Conservation (phyloP, 805 yeast genomes). For the Starmerella vitae region DNA sequence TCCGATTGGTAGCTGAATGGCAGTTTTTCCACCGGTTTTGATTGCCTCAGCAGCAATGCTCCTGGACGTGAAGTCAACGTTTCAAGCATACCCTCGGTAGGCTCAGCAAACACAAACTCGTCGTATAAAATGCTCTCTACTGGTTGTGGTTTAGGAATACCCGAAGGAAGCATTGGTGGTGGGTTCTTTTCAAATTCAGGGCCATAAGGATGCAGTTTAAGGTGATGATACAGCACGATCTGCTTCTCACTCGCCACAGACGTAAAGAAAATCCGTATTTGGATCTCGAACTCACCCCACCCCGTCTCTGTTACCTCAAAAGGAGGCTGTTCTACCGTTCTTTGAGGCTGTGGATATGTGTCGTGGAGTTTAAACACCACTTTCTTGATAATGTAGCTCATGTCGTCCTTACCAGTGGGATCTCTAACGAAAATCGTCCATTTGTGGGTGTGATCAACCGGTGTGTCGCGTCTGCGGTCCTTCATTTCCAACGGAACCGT, state of each 20-base stretch:
- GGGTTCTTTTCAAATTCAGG: conserved; percentile 21
- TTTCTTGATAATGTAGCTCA: conserved; percentile 68
- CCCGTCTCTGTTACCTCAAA: conserved; percentile 94
- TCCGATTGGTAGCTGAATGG: conserved; percentile 41
- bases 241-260: conserved; percentile 83
- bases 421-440: conserved; percentile 90
- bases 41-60: conserved; percentile 28
- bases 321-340: conserved; percentile 81
- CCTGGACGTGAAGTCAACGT: conserved; percentile 42
- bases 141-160: conserved; percentile 26
- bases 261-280: conserved; percentile 72
- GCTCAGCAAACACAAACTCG: conserved; percentile 89
- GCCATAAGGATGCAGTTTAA: conserved; percentile 80
- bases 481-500: conserved; percentile 51
- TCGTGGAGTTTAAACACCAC: conserved; percentile 93
- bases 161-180: conserved; percentile 16
- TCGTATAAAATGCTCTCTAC: conserved; percentile 62
- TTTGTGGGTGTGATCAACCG: conserved; percentile 81
- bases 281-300: conserved; percentile 97
- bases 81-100: conserved; percentile 79
- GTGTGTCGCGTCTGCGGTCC: conserved; percentile 47
- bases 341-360: conserved; percentile 74
- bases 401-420: conserved; percentile 59
- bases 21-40: conserved; percentile 21
- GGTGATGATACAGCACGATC: conserved; percentile 71